phyloP scores from a whole-genome alignment of 345 rosid species.

The Syzygium aqueum region DNA sequence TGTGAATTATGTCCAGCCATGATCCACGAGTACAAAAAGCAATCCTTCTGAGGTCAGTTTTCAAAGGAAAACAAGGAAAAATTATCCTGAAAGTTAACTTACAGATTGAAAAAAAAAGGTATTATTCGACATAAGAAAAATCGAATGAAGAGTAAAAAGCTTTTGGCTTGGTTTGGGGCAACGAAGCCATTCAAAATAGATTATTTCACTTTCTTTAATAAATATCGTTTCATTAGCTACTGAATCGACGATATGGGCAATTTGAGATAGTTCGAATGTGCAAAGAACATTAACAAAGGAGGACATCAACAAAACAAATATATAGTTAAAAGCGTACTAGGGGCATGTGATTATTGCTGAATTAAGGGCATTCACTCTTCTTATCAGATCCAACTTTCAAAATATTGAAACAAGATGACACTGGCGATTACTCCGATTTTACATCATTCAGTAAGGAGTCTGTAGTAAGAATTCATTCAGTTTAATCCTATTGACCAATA shows the following conservation, averaged over 20 bases:
- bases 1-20: background rate
- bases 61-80: background rate
- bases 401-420: background rate
- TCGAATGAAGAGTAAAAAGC: background rate
- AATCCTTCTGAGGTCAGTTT: background rate
- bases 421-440: too few relatives aligned
- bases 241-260: background rate
- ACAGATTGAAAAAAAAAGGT: background rate
- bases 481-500: too few relatives aligned
- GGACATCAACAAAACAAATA: too few relatives aligned
- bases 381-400: background rate
- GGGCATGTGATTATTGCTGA: background rate
- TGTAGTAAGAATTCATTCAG: too few relatives aligned
- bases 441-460: too few relatives aligned
- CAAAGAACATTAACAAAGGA: background rate
- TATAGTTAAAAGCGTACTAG: too few relatives aligned
- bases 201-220: too few relatives aligned
- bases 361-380: background rate
- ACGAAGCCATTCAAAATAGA: background rate
- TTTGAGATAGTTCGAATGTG: background rate
- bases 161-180: background rate
- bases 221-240: background rate
- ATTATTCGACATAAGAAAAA: background rate
- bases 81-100: background rate
- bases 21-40: background rate